Base-by-base conservation (phyloP, 2,329 filamentous ascomycete species). In the Seiridium unicorne region DNA sequence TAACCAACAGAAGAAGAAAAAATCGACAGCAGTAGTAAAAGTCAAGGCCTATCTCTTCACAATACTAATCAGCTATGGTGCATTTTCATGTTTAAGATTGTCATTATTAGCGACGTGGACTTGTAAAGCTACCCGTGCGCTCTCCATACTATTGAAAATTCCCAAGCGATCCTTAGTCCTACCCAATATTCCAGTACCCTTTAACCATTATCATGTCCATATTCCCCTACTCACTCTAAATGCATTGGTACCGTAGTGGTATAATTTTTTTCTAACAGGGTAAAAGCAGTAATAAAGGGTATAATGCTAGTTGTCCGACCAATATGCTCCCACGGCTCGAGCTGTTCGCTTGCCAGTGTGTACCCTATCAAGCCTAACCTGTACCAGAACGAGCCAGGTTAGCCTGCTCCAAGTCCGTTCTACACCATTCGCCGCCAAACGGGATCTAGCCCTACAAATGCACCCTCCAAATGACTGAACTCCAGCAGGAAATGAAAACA, bases 281-380 rank as follows among this genome's bases (percentile, higher is more conserved):
- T 53, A 9, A 53, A 53, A 53, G 49, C 49, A 53, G 34, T 53
- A 35, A 35, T 53, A 49, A 49, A 35, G 49, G 49, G 49, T 53
- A 53, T 53, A 53, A 53, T 53, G 49, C 49, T 53, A 53, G 34
- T 53, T n/a, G 34, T 36, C 49, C 49, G 18, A 35, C 49, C 49
- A n/a, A 53, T 36, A 53, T 26, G 18, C 32, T 53, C 49, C 49
- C 49, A 36, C 5, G 31, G 6, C n/a, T 32, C 48, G 38, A 11
- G 5, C 11, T 38, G 13, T 35, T 35, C 49, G 38, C 38, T 13
- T 7, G 7, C 38, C 38, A 42, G 38, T 42, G 38, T 42, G 38
- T 42, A 42, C 38, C 13, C 26, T 13, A 26, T 11, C 47, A 26
- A 49, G 47, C 47, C 31, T 49, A 13, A 49, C 32, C 47, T 11